Evolutionary conservation across 345 rosid genomes (phyloP).

Genomic region (Sisymbrium irio): DNA sequence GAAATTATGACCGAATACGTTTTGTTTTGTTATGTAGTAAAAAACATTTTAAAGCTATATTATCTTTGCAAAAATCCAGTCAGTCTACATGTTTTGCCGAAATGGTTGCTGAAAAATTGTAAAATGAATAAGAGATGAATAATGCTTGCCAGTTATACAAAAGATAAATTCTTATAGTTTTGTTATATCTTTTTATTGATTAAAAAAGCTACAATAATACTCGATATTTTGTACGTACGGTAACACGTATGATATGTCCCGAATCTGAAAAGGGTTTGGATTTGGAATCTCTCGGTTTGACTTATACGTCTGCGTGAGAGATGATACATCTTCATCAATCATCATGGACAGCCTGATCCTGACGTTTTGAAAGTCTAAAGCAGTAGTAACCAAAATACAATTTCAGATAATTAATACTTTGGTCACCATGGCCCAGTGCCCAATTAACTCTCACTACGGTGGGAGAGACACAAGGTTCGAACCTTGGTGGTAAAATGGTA

Average conservation of each 20-base stretch:
- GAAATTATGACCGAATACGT: not conserved
- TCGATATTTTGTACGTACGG: not conserved
- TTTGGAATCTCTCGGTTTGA: conserved; percentile 33
- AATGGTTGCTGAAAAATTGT: not conserved
- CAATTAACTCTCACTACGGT: too few relatives aligned
- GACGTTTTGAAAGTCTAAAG: conserved; percentile 15
- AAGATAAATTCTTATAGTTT: not conserved
- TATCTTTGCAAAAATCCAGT: not conserved
- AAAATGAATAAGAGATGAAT: not conserved
- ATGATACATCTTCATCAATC: conserved; percentile 27
- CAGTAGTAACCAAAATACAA: not conserved
- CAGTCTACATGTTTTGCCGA: not conserved
- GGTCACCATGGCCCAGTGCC: too few relatives aligned
- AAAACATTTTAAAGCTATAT: not conserved
- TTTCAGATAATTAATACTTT: too few relatives aligned
- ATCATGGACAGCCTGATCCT: conserved; percentile 11
- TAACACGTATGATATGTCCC: too few relatives aligned
- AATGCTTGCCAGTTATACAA: not conserved
- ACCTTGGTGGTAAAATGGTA: too few relatives aligned
- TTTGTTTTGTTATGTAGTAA: not conserved
- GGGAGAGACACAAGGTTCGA: too few relatives aligned
- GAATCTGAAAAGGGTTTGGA: conserved; percentile 36
- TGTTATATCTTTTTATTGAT: not conserved
- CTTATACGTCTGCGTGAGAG: conserved; percentile 18
- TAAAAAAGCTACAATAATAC: conserved; percentile 9